Evolutionary conservation across 2,329 filamentous ascomycete genomes (phyloP), one percentile per base, ranked within the genome.

Genomic region (Exophiala phaeomuriformis): DNA sequence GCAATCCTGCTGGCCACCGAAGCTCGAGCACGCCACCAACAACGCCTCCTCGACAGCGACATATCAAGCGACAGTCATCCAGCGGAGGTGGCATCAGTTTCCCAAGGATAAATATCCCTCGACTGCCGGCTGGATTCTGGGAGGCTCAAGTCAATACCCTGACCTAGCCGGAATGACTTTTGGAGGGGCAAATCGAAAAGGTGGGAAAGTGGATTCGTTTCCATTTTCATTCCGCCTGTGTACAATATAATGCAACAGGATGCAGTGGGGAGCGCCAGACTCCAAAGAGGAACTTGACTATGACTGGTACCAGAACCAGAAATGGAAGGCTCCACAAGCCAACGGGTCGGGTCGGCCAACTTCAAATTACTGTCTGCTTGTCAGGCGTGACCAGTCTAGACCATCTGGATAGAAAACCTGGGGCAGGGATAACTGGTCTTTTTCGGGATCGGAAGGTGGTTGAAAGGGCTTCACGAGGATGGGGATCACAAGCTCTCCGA

Each of bases 101-200:
- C 51, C 61, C 61, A 37, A 62, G 51, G 37, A 63, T 63, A 32
- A 62, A 56, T 40, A 63, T 63, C 40, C 61, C 61, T 19, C 56
- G 46, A 39, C 48, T 63, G 37, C 61, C 61, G 41, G 47, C 51
- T 7, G 56, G 57, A 7, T 63, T 63, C 40, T 63, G 60, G 61
- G 56, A 62, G 9, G 28, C 12, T 28, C 57, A 62, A 40, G 58
- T 61, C 29, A 63, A 63, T 42, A 60, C 55, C 2, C 37, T 63
- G 30, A 59, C 49, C 46, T 63, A 47, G 37, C 19, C 39, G 9
- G 39, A 9, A 28, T 5, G 7, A 28, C 6, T 5, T 27, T 41
- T 41, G 39, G 12, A 41, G 39, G 19, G 5, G 12, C 4, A 41
- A 27, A 28, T 12, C 39, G 30, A 28, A 41, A n/a, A 33, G 7